These are phyloP conservation scores for Suillus subalutaceus DNA, from an alignment of 768 basidiomycete species.

Conservation along the genomic window DNA sequence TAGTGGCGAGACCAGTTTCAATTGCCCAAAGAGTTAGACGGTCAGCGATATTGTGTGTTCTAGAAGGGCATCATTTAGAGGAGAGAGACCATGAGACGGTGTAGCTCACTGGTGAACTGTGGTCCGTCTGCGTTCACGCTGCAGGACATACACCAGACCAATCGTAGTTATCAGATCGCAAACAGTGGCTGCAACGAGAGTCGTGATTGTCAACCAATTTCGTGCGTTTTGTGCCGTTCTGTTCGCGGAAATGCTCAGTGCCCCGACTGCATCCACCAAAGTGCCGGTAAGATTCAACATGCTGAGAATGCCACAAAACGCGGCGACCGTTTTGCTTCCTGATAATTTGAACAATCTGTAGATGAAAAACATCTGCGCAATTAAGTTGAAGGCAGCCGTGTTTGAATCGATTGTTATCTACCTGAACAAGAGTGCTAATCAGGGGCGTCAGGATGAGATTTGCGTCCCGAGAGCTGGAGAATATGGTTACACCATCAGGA, in stretches of 20 bases:
- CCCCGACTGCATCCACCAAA: constrained; percentile 7
- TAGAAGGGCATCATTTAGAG: neutral
- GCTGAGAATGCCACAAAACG: constrained; percentile 9
- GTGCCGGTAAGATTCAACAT: constrained; percentile 8
- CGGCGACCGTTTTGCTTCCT: neutral
- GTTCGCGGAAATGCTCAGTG: neutral
- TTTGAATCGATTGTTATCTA: neutral
- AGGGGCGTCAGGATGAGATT: constrained; percentile 13
- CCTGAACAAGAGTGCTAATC: constrained; percentile 13
- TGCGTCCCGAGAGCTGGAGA: constrained; percentile 8
- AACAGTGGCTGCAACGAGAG: constrained; percentile 9
- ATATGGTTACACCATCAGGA: constrained; percentile 12
- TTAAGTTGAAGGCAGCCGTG: neutral
- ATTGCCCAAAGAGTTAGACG: constrained; percentile 4
- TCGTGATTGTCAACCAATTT: constrained; percentile 12
- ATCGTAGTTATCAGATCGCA: constrained; percentile 12
- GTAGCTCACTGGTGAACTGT: neutral
- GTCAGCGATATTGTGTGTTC: neutral
- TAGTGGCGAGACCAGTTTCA: constrained; percentile 8
- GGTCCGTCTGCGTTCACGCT: constrained; percentile 4
- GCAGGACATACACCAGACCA: constrained; percentile 12
- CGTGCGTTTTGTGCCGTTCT: neutral
- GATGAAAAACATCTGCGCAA: constrained; percentile 9
- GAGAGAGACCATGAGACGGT: neutral
- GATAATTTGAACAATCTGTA: constrained; percentile 12